phyloP scores from a whole-genome alignment of 2,329 filamentous ascomycete species.

The Mariannaea sp. region DNA sequence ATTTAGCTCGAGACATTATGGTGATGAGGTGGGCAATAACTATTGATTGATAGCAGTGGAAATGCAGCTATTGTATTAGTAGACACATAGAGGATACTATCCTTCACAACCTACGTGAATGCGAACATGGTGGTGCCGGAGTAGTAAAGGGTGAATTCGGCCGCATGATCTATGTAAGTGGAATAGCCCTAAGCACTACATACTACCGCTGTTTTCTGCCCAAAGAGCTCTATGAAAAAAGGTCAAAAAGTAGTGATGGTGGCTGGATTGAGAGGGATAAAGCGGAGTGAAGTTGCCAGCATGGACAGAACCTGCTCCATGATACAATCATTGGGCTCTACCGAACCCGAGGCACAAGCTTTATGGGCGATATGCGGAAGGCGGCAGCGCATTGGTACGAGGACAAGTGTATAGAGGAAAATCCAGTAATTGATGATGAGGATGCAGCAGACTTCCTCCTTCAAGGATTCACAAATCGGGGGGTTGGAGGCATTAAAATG shows the following conservation, averaged over 20 bases:
- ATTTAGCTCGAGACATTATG: background rate
- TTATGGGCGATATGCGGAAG: background rate
- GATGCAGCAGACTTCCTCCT: background rate
- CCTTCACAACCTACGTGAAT: background rate
- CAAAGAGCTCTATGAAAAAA: background rate
- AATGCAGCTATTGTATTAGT: background rate
- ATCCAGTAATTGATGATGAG: background rate
- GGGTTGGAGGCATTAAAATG: conserved; percentile 1
- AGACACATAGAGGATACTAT: background rate
- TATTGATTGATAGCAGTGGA: background rate
- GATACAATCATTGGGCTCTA: conserved; percentile 1
- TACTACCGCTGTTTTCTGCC: background rate
- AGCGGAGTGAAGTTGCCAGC: background rate
- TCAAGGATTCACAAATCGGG: background rate
- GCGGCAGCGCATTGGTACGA: background rate
- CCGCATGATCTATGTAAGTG: background rate
- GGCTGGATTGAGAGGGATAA: conserved; percentile 1
- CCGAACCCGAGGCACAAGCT: background rate
- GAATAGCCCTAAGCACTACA: background rate
- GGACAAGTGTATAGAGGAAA: background rate
- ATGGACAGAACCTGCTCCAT: background rate
- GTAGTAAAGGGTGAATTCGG: background rate
- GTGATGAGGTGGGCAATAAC: background rate
- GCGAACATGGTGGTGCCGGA: background rate
- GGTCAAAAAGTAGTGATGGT: background rate